A percentile compares a stretch with the other conserved stretches of the same genome.
phyloP scores from a whole-genome alignment of 495 filamentous ascomycete species.

The Friedmanniomyces simplex region DNA sequence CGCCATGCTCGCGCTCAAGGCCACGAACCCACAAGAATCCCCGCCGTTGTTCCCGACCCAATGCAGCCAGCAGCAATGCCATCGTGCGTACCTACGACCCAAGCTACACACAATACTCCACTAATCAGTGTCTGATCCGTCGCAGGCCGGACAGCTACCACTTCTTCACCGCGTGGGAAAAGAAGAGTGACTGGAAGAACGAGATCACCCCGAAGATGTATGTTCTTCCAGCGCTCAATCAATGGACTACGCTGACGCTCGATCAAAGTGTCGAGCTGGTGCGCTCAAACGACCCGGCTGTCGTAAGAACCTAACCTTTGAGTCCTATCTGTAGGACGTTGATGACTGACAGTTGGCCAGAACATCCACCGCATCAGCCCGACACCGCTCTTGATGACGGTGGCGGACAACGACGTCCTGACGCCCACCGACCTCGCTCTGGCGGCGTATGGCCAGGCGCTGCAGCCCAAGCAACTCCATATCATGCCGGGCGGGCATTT shows the following conservation, averaged over 20 bases:
- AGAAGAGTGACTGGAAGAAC: constrained; percentile 22
- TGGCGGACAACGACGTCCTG: constrained; percentile 24
- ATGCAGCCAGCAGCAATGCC: constrained; percentile 10
- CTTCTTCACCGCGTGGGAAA: constrained; percentile 10
- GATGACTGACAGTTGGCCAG: too few species aligned
- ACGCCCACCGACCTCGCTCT: constrained; percentile 8
- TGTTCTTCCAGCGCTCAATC: background rate
- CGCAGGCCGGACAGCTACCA: constrained; percentile 7
- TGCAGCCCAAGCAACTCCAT: constrained; percentile 28
- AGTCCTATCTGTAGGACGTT: too few species aligned
- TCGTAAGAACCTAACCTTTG: too few species aligned
- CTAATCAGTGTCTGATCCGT: too few species aligned
- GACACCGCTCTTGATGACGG: constrained; percentile 27
- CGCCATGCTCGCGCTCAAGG: background rate
- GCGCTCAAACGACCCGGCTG: constrained; percentile 17
- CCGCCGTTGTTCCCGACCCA: background rate
- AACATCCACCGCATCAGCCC: constrained; percentile 28
- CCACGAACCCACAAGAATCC: background rate
- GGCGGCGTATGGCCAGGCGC: constrained; percentile 19
- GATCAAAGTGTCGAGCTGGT: background rate
- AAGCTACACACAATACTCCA: too few species aligned
- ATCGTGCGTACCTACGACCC: too few species aligned
- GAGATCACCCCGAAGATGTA: constrained; percentile 18
- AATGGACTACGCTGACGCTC: background rate
- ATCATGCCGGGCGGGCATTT: constrained; percentile 27